A percentile compares a stretch with the other conserved stretches of the same genome.
phyloP scores from a whole-genome alignment of 2,329 filamentous ascomycete species.

The Phoma sp. region DNA sequence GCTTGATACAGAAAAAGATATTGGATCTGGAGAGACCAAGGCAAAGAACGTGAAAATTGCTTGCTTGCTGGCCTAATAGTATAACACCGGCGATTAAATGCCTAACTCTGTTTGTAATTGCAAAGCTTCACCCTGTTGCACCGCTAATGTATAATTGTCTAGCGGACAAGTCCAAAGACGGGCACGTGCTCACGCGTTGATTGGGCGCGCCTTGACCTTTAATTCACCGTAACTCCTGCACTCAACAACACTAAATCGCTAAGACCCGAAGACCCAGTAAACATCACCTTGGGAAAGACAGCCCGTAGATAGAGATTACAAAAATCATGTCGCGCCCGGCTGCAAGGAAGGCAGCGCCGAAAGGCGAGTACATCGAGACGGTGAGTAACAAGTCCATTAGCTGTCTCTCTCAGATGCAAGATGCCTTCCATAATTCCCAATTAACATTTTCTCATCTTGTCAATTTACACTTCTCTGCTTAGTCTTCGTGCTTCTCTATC shows the following conservation, averaged over 20 bases:
- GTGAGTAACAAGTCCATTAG: constrained; percentile 55
- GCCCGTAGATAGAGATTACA: background rate
- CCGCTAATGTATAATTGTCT: background rate
- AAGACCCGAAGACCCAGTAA: background rate
- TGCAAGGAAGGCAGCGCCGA: constrained; percentile 66
- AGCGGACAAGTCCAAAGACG: background rate
- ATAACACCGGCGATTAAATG: too few species aligned
- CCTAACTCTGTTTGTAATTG: too few species aligned
- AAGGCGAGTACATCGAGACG: constrained; percentile 97
- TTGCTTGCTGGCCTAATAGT: too few species aligned
- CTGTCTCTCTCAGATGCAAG: background rate
- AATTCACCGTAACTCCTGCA: constrained; percentile 8
- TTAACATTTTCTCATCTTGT: too few species aligned
- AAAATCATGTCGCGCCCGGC: constrained; percentile 52
- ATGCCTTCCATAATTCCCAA: too few species aligned
- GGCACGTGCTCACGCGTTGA: constrained; percentile 20
- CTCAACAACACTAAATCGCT: background rate
- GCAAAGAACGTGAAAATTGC: too few species aligned
- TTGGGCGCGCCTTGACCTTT: constrained; percentile 16
- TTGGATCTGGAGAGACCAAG: too few species aligned
- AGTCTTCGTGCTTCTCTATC: too few species aligned
- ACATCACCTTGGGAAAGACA: too few species aligned
- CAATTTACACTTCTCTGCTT: too few species aligned
- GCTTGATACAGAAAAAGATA: too few species aligned
- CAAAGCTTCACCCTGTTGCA: too few species aligned